Evolutionary conservation across 108 stramenopile genomes (phyloP).

Genomic region (Cyclotella atomus): DNA sequence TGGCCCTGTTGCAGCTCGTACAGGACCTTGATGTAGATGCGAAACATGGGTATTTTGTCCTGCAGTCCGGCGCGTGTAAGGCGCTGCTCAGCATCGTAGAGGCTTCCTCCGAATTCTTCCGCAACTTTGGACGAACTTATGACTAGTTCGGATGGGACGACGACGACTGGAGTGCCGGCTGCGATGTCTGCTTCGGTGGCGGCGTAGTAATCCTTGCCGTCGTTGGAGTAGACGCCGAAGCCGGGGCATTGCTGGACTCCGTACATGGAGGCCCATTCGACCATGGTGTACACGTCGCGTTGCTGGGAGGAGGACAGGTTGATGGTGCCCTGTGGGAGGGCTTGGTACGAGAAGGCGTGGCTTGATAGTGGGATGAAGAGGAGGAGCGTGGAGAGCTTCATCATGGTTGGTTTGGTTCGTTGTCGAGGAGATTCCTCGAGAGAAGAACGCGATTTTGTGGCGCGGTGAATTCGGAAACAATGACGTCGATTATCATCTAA

Average conservation of each 20-base stretch:
- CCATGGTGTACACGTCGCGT: constrained; percentile 52
- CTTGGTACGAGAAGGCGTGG: constrained; percentile 36
- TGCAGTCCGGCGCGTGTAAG: constrained; percentile 31
- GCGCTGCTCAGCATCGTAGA: constrained; percentile 25
- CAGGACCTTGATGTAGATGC: constrained; percentile 46
- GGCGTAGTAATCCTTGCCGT: constrained; percentile 53
- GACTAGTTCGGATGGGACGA: constrained; percentile 43
- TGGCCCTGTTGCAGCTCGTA: constrained; percentile 46
- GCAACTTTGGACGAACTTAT: constrained; percentile 37
- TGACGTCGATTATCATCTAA: too few species aligned
- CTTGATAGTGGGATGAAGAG: not conserved
- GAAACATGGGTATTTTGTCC: constrained; percentile 49
- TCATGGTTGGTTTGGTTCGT: not conserved
- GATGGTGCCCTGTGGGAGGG: constrained; percentile 32
- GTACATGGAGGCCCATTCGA: constrained; percentile 44
- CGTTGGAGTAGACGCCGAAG: constrained; percentile 43
- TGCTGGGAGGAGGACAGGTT: constrained; percentile 45
- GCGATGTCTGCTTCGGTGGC: constrained; percentile 43
- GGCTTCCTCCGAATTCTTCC: constrained; percentile 40
- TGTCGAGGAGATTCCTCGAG: not conserved
- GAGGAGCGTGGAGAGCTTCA: constrained; percentile 23
- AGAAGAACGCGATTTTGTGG: not conserved
- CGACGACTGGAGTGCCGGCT: constrained; percentile 47
- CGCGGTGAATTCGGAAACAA: not conserved
- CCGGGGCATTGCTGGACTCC: constrained; percentile 55